phyloP scores from a whole-genome alignment of 176 grass and related monocot species.

The Urochloa ruziziensis region DNA sequence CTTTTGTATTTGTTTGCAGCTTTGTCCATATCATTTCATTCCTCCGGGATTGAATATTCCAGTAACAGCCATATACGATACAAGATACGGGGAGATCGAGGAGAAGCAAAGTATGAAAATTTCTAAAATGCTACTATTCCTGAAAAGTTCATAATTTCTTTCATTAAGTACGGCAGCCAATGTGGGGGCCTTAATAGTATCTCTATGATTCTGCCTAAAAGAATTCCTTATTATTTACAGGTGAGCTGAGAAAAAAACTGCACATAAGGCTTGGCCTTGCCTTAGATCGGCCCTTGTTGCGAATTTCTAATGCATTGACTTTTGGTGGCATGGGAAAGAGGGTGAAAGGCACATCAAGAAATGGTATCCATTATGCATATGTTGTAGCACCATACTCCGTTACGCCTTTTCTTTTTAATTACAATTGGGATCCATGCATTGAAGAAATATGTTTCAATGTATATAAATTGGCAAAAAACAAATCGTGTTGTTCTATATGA shows the following conservation, averaged over 20 bases:
- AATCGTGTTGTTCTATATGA: neutral
- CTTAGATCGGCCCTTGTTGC: slow-evolving; percentile 82
- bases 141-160: neutral
- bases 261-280: slow-evolving; percentile 79
- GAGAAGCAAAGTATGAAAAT: slow-evolving; percentile 79
- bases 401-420: neutral
- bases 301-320: slow-evolving; percentile 70
- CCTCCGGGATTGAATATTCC: slow-evolving; percentile 73
- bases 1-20: slow-evolving; percentile 45
- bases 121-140: neutral
- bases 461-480: neutral
- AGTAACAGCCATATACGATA: slow-evolving; percentile 81
- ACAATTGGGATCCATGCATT: neutral
- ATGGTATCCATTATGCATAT: slow-evolving; percentile 30
- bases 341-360: slow-evolving; percentile 29
- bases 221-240: slow-evolving; percentile 31
- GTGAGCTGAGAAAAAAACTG: slow-evolving; percentile 79
- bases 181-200: neutral
- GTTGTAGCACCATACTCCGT: neutral
- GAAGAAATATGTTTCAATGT: neutral
- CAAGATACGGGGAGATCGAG: slow-evolving; percentile 90
- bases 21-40: slow-evolving; percentile 78
- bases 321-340: slow-evolving; percentile 42
- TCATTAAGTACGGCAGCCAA: neutral
- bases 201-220: slow-evolving; percentile 4